Evolutionary conservation across 768 basidiomycete species (phyloP).

Genomic region (Scleroderma citrinum): DNA sequence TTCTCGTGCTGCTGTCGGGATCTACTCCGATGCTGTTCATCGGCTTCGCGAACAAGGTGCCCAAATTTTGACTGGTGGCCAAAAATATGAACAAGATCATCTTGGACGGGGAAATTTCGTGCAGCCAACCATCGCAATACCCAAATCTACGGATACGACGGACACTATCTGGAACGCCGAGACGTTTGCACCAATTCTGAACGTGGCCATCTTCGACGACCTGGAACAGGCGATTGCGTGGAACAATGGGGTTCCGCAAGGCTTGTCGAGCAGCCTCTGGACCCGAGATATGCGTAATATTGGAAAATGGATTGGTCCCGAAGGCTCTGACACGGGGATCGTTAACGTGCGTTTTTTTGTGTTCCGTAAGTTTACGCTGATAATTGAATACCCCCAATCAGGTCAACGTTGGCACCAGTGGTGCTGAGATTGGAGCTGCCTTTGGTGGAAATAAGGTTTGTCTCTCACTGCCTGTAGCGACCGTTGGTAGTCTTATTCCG

Average conservation of each 20-base stretch:
- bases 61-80: conserved; percentile 71
- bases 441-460: conserved; percentile 92
- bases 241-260: conserved; percentile 89
- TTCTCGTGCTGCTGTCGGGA: conserved; percentile 56
- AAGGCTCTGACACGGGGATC: conserved; percentile 87
- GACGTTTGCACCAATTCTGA: conserved; percentile 86
- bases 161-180: conserved; percentile 71
- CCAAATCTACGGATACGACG: conserved; percentile 46
- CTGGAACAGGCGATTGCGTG: conserved; percentile 81
- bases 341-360: conserved; percentile 61
- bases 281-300: conserved; percentile 78
- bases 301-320: conserved; percentile 89
- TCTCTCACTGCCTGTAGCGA: conserved; percentile 12
- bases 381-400: conserved; percentile 15
- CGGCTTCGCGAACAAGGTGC: conserved; percentile 62
- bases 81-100: conserved; percentile 43
- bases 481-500: conserved; percentile 10
- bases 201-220: conserved; percentile 81
- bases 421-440: conserved; percentile 76
- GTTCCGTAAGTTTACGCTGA: background rate
- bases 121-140: conserved; percentile 77
- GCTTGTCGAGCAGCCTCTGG: conserved; percentile 90
- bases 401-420: conserved; percentile 65
- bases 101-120: conserved; percentile 80
- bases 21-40: conserved; percentile 57